phyloP scores from a whole-genome alignment of 2,329 filamentous ascomycete genomes.

The Fusarium musae region DNA sequence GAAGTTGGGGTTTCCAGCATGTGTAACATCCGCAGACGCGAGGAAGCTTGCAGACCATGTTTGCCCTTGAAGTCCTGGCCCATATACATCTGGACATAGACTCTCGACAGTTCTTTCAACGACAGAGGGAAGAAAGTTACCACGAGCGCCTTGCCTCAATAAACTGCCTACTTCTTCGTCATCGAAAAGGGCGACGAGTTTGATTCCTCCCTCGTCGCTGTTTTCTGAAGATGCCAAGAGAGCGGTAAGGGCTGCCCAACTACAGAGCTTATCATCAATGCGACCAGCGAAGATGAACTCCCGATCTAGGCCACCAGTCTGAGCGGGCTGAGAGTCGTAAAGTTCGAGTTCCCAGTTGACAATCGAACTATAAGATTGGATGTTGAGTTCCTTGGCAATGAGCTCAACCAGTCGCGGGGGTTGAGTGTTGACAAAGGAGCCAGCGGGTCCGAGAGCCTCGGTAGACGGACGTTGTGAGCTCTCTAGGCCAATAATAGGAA shows the following conservation, averaged over 20 bases:
- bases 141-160: slow-evolving; percentile 87
- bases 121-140: slow-evolving; percentile 86
- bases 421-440: slow-evolving; percentile 84
- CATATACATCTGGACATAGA: slow-evolving; percentile 63
- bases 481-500: slow-evolving; percentile 92
- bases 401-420: slow-evolving; percentile 85
- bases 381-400: slow-evolving; percentile 81
- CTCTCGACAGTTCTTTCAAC: slow-evolving; percentile 85
- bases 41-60: slow-evolving; percentile 79
- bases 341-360: slow-evolving; percentile 98
- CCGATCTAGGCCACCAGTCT: slow-evolving; percentile 84
- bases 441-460: slow-evolving; percentile 67
- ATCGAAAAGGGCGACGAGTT: slow-evolving; percentile 94
- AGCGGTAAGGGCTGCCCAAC: slow-evolving; percentile 87
- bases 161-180: slow-evolving; percentile 96
- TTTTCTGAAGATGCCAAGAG: slow-evolving; percentile 74
- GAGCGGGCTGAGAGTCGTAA: slow-evolving; percentile 88
- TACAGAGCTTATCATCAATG: slow-evolving; percentile 98
- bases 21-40: slow-evolving; percentile 90
- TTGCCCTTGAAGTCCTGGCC: slow-evolving; percentile 75
- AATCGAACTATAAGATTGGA: slow-evolving; percentile 77
- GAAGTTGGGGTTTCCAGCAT: slow-evolving; percentile 97
- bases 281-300: slow-evolving; percentile 96
- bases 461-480: slow-evolving; percentile 60
- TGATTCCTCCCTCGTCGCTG: slow-evolving; percentile 75